These are phyloP conservation scores for Effrenium voratum DNA, from an alignment of 73 alveolate genomes.

Conservation along the genomic window DNA sequence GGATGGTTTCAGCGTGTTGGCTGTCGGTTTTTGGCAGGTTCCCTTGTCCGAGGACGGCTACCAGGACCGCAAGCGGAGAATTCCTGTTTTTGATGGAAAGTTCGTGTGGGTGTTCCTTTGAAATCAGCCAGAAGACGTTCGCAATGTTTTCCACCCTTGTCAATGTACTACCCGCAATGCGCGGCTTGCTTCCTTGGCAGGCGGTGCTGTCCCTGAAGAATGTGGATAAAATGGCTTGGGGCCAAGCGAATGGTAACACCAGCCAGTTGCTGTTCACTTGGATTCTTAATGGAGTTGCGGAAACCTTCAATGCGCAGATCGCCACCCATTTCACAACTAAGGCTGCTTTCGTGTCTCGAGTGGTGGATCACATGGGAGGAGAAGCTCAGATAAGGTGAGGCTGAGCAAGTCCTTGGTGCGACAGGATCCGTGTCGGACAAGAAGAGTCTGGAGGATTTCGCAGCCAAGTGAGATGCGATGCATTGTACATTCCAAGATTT, in stretches of 20 bases:
- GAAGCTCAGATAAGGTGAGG: neutral
- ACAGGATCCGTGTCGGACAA: neutral
- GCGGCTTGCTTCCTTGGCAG: neutral
- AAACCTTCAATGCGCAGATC: too few species aligned
- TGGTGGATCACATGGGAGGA: constrained; percentile 90
- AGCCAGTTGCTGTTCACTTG: too few species aligned
- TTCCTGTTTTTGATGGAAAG: too few species aligned
- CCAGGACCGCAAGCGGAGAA: too few species aligned
- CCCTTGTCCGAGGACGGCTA: constrained; percentile 87
- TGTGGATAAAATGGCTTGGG: constrained; percentile 41
- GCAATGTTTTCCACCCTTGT: too few species aligned
- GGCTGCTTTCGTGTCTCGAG: constrained; percentile 12
- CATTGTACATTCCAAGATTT: too few species aligned
- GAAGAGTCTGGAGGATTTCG: neutral
- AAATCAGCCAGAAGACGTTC: too few species aligned
- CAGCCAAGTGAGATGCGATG: neutral
- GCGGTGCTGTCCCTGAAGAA: constrained; percentile 38
- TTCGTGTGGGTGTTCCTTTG: too few species aligned
- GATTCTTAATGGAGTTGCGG: too few species aligned
- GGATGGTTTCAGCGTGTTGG: neutral
- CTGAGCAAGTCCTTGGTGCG: neutral
- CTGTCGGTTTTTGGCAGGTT: neutral
- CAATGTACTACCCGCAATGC: too few species aligned
- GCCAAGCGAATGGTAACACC: too few species aligned
- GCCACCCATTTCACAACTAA: too few species aligned